Conservation (phyloP, 208 protist genomes). For the Trypanosomatidae sp. region DNA sequence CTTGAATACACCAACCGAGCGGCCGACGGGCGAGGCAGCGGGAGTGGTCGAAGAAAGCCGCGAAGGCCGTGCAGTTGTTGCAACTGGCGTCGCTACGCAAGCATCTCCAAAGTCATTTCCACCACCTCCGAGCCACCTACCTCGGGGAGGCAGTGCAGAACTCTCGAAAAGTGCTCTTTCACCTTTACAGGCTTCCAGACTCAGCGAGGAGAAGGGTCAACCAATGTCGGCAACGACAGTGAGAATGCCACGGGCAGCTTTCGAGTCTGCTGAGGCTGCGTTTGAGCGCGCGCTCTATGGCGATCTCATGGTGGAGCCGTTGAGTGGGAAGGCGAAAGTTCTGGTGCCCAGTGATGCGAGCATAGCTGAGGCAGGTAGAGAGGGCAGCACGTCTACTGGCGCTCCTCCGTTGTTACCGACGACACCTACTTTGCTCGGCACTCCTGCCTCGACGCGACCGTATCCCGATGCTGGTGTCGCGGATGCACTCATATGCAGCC, state of each 20-base stretch:
- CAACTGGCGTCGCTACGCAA: neutral
- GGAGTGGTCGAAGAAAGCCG: neutral
- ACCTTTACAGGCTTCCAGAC: neutral
- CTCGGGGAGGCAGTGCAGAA: neutral
- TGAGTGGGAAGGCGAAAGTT: neutral
- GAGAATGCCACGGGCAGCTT: neutral
- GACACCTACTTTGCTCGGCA: neutral
- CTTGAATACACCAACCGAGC: neutral
- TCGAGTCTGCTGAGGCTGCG: conserved; percentile 8
- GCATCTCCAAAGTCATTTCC: neutral
- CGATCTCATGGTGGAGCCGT: neutral
- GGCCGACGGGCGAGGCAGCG: too few species aligned
- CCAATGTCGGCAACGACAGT: neutral
- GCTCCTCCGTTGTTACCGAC: neutral
- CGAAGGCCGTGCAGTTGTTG: neutral
- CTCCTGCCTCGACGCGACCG: neutral
- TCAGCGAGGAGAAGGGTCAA: neutral
- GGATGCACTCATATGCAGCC: neutral
- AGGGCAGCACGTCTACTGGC: neutral
- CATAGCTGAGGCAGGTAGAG: neutral
- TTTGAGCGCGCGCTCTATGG: conserved; percentile 20
- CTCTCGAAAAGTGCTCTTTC: neutral
- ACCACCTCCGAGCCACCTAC: neutral
- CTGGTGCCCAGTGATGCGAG: neutral
- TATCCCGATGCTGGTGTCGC: neutral